Percentiles rank a stretch among this genome's conserved stretches.
Evolutionary conservation across 129 eudicot genomes (phyloP).

Genomic region (Smallanthus sonchifolius): DNA sequence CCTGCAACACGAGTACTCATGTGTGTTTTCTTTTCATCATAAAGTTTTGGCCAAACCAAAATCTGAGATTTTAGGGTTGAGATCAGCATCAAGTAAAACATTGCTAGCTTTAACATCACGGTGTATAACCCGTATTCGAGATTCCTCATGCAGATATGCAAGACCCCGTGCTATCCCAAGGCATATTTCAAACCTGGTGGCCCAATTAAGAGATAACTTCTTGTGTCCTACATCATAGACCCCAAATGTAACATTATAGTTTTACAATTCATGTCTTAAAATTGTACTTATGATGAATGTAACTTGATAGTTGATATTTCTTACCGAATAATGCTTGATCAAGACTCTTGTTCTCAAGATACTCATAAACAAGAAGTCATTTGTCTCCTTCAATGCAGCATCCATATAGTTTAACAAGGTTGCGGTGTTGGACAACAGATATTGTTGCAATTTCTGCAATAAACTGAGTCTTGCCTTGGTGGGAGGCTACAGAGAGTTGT

Average conservation of each 20-base stretch:
- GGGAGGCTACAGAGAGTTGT: conserved; percentile 55
- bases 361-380: too few relatives aligned
- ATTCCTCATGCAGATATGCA: too few relatives aligned
- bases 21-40: conserved; percentile 26
- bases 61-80: conserved; percentile 65
- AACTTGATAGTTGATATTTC: neutral
- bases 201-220: too few relatives aligned
- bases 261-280: neutral
- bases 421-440: conserved; percentile 63
- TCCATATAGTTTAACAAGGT: conserved; percentile 59
- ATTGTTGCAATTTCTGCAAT: conserved; percentile 58
- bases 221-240: too few relatives aligned
- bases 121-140: too few relatives aligned
- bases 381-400: conserved; percentile 50
- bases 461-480: conserved; percentile 62
- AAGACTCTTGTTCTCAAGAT: conserved; percentile 49
- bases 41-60: conserved; percentile 69
- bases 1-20: too few relatives aligned
- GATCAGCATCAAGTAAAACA: conserved; percentile 42
- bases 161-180: too few relatives aligned
- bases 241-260: too few relatives aligned
- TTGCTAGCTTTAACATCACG: too few relatives aligned
- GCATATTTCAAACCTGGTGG: too few relatives aligned
- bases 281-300: neutral
- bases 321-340: conserved; percentile 65